Conservation (phyloP, 2,329 filamentous ascomycete species). For the Arthrobotrys iridis region DNA sequence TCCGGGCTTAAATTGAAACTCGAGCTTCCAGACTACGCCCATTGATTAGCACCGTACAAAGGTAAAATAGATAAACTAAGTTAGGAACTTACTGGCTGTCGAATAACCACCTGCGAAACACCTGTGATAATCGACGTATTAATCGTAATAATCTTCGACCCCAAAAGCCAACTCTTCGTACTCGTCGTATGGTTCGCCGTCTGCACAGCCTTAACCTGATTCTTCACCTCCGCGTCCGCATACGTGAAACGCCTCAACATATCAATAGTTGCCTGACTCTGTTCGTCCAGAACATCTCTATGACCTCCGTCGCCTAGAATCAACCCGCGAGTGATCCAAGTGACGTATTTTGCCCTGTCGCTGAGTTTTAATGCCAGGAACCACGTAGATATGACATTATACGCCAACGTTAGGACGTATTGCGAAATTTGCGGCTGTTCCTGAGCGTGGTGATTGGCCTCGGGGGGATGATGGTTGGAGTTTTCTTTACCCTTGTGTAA, state of each 20-base stretch:
- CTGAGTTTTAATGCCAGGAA: slow-evolving; percentile 87
- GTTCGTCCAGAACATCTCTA: slow-evolving; percentile 82
- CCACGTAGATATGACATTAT: slow-evolving; percentile 97
- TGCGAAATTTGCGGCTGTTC: slow-evolving; percentile 74
- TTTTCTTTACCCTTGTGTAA: slow-evolving; percentile 40
- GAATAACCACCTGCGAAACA: slow-evolving; percentile 65
- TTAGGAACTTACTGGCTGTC: slow-evolving; percentile 56
- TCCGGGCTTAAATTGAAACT: slow-evolving; percentile 61
- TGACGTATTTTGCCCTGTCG: slow-evolving; percentile 83
- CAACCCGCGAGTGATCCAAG: slow-evolving; percentile 88
- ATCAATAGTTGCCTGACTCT: slow-evolving; percentile 91
- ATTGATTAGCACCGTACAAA: slow-evolving; percentile 24
- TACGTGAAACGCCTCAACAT: slow-evolving; percentile 91
- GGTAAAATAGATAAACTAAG: neutral
- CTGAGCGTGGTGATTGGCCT: slow-evolving; percentile 35
- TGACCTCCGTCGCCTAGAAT: slow-evolving; percentile 79
- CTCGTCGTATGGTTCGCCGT: slow-evolving; percentile 62
- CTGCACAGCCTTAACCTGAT: slow-evolving; percentile 61
- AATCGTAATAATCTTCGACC: slow-evolving; percentile 66
- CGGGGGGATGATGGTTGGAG: slow-evolving; percentile 12
- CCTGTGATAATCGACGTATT: slow-evolving; percentile 65
- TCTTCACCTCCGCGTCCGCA: slow-evolving; percentile 74
- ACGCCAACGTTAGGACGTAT: slow-evolving; percentile 92
- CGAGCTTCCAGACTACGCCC: slow-evolving; percentile 61
- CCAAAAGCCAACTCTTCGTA: slow-evolving; percentile 66